These are phyloP conservation scores for Kuraishia molischiana DNA, from an alignment of 805 yeast species.

Conservation along the genomic window DNA sequence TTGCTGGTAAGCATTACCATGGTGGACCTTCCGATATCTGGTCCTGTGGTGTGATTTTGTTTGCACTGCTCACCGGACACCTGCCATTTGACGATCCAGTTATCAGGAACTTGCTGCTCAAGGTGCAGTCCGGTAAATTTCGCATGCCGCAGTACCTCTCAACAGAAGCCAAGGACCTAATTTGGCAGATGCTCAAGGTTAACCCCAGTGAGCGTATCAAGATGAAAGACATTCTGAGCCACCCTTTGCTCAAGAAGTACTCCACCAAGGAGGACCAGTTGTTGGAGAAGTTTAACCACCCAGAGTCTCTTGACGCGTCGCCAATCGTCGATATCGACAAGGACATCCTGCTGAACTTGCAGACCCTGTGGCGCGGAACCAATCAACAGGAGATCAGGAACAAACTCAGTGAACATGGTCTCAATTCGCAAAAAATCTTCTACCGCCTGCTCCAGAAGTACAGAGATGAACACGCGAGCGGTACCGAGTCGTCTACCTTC, in stretches of 20 bases:
- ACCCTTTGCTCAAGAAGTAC: slow-evolving; percentile 76
- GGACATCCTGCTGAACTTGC: slow-evolving; percentile 42
- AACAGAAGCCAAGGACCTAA: slow-evolving; percentile 78
- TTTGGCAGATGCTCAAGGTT: slow-evolving; percentile 70
- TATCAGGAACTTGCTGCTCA: slow-evolving; percentile 73
- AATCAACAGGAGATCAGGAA: slow-evolving; percentile 22
- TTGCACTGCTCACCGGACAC: slow-evolving; percentile 90
- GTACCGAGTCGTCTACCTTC: not conserved
- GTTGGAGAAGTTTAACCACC: slow-evolving; percentile 34
- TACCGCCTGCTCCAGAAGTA: slow-evolving; percentile 22
- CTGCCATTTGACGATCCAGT: slow-evolving; percentile 96
- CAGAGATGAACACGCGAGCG: slow-evolving; percentile 17
- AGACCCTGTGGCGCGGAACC: slow-evolving; percentile 49
- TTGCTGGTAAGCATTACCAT: slow-evolving; percentile 88
- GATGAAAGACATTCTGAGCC: slow-evolving; percentile 65
- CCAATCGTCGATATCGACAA: slow-evolving; percentile 26
- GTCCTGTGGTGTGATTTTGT: slow-evolving; percentile 95
- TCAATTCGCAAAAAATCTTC: slow-evolving; percentile 25
- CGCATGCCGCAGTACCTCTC: slow-evolving; percentile 76
- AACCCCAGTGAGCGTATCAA: slow-evolving; percentile 75
- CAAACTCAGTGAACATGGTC: slow-evolving; percentile 14
- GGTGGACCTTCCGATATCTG: slow-evolving; percentile 97
- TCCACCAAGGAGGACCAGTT: slow-evolving; percentile 37
- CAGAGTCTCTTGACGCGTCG: slow-evolving; percentile 24
- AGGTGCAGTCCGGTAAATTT: slow-evolving; percentile 86